Percentiles rank a stretch among this genome's conserved stretches.
phyloP scores from a whole-genome alignment of 2,329 filamentous ascomycete genomes.

The Pyrenophora teres region DNA sequence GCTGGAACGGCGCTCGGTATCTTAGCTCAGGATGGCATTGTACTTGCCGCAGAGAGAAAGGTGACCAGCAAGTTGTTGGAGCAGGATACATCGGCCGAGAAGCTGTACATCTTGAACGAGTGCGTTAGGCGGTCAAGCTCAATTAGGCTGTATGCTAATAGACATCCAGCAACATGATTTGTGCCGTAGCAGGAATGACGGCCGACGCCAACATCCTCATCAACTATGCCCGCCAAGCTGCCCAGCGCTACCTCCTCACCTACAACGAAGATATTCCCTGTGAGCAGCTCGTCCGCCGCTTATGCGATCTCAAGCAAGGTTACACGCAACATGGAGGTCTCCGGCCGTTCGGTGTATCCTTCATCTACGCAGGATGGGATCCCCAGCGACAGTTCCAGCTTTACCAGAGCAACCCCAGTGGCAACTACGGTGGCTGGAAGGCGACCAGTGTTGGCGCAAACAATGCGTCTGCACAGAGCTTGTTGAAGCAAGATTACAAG shows the following conservation, averaged over 20 bases:
- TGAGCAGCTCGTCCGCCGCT: constrained; percentile 93
- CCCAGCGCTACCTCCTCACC: constrained; percentile 95
- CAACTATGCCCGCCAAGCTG: constrained; percentile 97
- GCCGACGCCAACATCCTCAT: constrained; percentile 99
- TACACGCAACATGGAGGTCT: constrained; percentile 99
- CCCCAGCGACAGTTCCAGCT: constrained; percentile 96
- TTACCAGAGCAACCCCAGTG: constrained; percentile 97
- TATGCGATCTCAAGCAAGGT: constrained; percentile 98
- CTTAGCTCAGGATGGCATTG: constrained; percentile 96
- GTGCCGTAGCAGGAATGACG: constrained; percentile 97
- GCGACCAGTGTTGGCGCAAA: constrained; percentile 97
- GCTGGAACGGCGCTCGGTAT: constrained; percentile 97
- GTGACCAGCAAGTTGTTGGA: constrained; percentile 98
- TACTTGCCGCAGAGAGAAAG: constrained; percentile 96
- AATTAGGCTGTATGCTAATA: constrained; percentile 6
- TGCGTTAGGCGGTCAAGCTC: constrained; percentile 53
- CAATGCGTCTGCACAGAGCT: constrained; percentile 94
- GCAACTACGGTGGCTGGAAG: constrained; percentile 99
- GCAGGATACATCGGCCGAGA: constrained; percentile 99
- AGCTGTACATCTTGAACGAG: constrained; percentile 99
- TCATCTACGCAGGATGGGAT: constrained; percentile 99
- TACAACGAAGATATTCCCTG: constrained; percentile 99
- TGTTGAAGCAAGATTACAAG: constrained; percentile 99
- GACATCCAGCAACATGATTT: constrained; percentile 91
- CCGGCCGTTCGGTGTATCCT: constrained; percentile 95